Base-by-base conservation (phyloP, 139 green algal species). In the Closterium sp. region DNA sequence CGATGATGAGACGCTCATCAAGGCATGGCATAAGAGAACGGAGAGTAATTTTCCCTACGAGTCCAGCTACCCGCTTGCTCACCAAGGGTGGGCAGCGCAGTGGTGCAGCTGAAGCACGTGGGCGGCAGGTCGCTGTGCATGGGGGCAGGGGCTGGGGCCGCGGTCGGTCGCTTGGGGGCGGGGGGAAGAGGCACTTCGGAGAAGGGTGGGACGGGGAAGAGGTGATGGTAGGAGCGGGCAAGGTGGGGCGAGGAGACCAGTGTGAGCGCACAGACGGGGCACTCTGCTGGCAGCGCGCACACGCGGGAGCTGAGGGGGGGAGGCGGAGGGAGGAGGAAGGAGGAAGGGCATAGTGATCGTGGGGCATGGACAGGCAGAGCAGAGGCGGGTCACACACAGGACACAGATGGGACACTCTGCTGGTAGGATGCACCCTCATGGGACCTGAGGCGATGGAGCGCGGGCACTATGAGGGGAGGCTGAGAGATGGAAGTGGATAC, bases 221-320 rank as follows among this genome's bases (percentile, higher is more conserved):
- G 95, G 95, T 99, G 98, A 94, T 99, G 98, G 94, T 99, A 99
- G 81, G 97, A 98, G 31, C 98, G 95, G 2, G 98, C 98, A 21
- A 99, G 92, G 94, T 99, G 98, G 1, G 98, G 96, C 0, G 97
- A 98, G 0, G 97, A 98, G 10, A 99, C 97, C n/a, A 99, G 96
- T 21, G 97, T 98, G 66, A 99, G 95, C 4, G 94, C 95, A 91
- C 98, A 99, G 33, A 98, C 96, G 87, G 97, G 97, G 94, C 98
- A 99, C 35, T 96, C 90, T 38, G 93, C 95, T 5, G 98, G 98
- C 88, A 99, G 95, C 91, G 98, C 97, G 0, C 76, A 89, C 66
- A 93, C 88, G 9, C 88, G 87, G 4, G 85, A 83, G 21, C 88
- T 91, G 38, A 4, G 69, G 4, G 69, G 23, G 25, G 69, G 23